These are phyloP conservation scores for Dimocarpus longan DNA, from an alignment of 345 rosid species.

Conservation along the genomic window DNA sequence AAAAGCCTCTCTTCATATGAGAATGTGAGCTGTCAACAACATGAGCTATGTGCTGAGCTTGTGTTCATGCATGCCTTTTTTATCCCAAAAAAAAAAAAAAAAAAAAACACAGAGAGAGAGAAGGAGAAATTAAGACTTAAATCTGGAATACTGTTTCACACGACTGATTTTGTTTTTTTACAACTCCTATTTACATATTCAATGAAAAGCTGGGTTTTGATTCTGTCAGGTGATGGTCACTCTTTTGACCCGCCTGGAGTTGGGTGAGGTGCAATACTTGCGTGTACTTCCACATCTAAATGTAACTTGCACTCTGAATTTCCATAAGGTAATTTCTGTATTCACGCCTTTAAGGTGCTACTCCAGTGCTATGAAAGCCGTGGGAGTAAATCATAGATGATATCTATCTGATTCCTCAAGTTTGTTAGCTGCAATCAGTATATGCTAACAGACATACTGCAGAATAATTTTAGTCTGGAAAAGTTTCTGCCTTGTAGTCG, in stretches of 20 bases:
- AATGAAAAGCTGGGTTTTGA: constrained; percentile 10
- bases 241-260: constrained; percentile 82
- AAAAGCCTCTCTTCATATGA: neutral
- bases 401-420: constrained; percentile 1
- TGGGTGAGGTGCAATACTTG: constrained; percentile 82
- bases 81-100: neutral
- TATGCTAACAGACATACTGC: neutral
- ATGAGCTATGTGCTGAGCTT: constrained; percentile 1
- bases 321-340: constrained; percentile 70
- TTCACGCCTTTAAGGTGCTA: constrained; percentile 3
- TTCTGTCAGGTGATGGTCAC: constrained; percentile 88
- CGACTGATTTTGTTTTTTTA: neutral
- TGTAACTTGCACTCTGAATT: constrained; percentile 77
- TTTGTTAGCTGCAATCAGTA: constrained; percentile 5
- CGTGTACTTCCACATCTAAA: constrained; percentile 72
- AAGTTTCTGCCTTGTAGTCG: neutral
- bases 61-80: neutral
- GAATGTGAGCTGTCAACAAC: neutral
- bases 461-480: neutral
- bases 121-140: neutral
- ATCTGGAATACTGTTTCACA: neutral
- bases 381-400: neutral
- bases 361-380: constrained; percentile 4
- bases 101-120: too few relatives aligned
- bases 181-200: constrained; percentile 4